A percentile compares a stretch with the other conserved stretches of the same genome.
Conservation (phyloP, 768 basidiomycete genomes). For the Boletus pseudopeckii region DNA sequence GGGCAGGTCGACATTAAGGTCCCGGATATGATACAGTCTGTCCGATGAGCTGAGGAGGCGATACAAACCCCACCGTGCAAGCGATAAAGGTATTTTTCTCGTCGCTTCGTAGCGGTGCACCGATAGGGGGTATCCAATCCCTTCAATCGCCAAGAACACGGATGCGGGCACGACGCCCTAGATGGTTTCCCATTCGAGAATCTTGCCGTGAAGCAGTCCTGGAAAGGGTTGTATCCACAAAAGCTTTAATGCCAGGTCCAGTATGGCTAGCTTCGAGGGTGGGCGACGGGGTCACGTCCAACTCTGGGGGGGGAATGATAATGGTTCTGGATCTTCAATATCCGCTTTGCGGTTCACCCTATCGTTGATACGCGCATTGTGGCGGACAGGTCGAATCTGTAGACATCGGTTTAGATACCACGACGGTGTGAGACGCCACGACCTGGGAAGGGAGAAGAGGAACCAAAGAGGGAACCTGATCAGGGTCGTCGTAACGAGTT, state of each 20-base stretch:
- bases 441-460: slow-evolving; percentile 2
- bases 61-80: slow-evolving; percentile 29
- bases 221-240: slow-evolving; percentile 21
- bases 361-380: slow-evolving; percentile 4
- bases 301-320: not conserved
- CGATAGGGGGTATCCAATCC: slow-evolving; percentile 9
- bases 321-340: slow-evolving; percentile 10
- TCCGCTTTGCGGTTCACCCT: slow-evolving; percentile 22
- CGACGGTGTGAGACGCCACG: slow-evolving; percentile 8
- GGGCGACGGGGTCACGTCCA: not conserved
- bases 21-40: slow-evolving; percentile 18
- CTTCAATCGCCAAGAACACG: slow-evolving; percentile 24
- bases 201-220: slow-evolving; percentile 23
- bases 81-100: slow-evolving; percentile 35
- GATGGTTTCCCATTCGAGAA: slow-evolving; percentile 22
- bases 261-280: too few species aligned
- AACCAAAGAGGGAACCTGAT: slow-evolving; percentile 12
- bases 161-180: slow-evolving; percentile 21
- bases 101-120: slow-evolving; percentile 17
- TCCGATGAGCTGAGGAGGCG: slow-evolving; percentile 19
- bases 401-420: slow-evolving; percentile 1
- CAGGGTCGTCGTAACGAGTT: slow-evolving; percentile 9
- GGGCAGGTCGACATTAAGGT: slow-evolving; percentile 41
- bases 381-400: slow-evolving; percentile 6
- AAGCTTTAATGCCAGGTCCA: slow-evolving; percentile 11